Conservation (phyloP, 2,329 filamentous ascomycete species). For the Monilinia fructigena region DNA sequence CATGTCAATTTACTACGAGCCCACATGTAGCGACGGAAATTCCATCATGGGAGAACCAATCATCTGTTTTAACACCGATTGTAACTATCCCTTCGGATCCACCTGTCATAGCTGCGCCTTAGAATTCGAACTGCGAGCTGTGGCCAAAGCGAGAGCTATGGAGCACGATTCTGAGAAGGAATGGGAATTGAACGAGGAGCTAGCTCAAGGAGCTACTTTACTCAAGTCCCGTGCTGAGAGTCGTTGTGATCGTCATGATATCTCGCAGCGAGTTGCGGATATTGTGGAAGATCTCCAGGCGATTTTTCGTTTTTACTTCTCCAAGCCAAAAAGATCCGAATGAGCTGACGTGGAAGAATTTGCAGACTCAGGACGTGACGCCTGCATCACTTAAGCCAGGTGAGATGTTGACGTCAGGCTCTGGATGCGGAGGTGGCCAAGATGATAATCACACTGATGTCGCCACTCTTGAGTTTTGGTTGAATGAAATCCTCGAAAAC, state of each 20-base stretch:
- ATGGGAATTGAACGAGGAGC: too few species aligned
- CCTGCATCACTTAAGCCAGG: too few species aligned
- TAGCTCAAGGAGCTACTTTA: too few species aligned
- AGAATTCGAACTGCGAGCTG: not conserved
- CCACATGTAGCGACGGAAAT: not conserved
- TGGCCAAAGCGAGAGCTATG: too few species aligned
- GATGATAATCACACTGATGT: too few species aligned
- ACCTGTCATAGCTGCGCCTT: conserved; percentile 19
- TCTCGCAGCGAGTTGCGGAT: not conserved
- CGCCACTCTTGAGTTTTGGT: not conserved
- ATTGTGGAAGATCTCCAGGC: not conserved
- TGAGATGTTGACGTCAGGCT: too few species aligned
- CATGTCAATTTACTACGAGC: not conserved
- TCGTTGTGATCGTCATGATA: not conserved
- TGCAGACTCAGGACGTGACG: too few species aligned
- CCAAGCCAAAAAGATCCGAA: too few species aligned
- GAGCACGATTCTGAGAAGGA: too few species aligned
- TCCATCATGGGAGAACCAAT: conserved; percentile 16
- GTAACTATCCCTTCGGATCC: conserved; percentile 26
- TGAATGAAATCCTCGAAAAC: not conserved
- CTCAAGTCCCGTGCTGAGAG: too few species aligned
- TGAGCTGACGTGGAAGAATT: too few species aligned
- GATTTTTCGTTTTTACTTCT: not conserved
- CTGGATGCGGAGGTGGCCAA: too few species aligned
- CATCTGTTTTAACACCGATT: conserved; percentile 25